phyloP scores from a whole-genome alignment of 2,329 filamentous ascomycete genomes.

The Venturia aucupariae region DNA sequence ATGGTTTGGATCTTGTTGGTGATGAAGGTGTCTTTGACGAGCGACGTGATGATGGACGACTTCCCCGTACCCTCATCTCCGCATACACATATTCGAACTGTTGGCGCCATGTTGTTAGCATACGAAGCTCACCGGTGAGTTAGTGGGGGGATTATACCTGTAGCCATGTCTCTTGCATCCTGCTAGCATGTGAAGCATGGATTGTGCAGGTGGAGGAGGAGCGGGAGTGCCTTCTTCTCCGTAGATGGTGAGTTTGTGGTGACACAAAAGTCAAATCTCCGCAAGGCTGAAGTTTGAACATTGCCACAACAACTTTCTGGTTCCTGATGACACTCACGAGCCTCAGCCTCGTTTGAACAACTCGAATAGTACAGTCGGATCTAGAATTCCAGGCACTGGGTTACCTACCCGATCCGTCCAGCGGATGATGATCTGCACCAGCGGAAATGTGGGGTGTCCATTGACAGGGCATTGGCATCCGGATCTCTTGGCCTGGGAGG shows the following conservation, averaged over 20 bases:
- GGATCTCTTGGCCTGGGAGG: not conserved
- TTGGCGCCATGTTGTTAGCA: not conserved
- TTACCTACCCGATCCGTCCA: not conserved
- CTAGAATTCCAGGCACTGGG: not conserved
- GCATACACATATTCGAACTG: conserved; percentile 89
- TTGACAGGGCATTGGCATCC: not conserved
- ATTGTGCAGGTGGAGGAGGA: no score
- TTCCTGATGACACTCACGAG: not conserved
- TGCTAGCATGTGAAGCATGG: conserved; percentile 4
- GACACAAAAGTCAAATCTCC: not conserved
- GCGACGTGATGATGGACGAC: conserved; percentile 66
- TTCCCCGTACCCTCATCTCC: conserved; percentile 68
- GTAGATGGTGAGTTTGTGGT: not conserved
- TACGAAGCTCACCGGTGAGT: not conserved
- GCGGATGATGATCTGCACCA: not conserved
- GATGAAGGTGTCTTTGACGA: conserved; percentile 96
- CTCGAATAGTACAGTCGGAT: not conserved
- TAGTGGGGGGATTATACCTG: conserved; percentile 16
- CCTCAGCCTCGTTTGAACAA: not conserved
- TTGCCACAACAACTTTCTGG: not conserved
- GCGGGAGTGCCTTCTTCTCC: not conserved
- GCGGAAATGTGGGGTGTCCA: not conserved
- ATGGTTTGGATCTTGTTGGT: conserved; percentile 91
- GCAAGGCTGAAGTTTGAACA: not conserved
- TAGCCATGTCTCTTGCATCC: conserved; percentile 19